Evolutionary conservation across 805 yeast species (phyloP), one percentile per base, ranked within the genome.

Genomic region (Ogataea haglerorum): DNA sequence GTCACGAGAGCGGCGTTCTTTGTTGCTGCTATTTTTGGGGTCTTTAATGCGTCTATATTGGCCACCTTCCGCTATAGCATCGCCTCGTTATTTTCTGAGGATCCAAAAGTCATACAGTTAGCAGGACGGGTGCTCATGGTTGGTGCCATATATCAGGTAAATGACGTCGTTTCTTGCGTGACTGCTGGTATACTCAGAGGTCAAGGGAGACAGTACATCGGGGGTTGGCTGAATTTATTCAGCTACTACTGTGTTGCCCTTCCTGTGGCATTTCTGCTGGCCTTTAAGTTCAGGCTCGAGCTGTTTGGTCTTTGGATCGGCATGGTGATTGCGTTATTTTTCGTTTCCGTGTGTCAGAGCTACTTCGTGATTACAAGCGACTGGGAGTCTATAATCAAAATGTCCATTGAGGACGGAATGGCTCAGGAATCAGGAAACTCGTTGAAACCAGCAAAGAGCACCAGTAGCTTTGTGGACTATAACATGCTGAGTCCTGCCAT

Each of bases 111-210:
- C 2, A 69, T 81, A 21, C 53, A 54, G 3, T 53, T 73, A 9
- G 78, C 83, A 6, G 58, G 69, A 1, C 60, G 61, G 17, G 73
- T 83, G 19, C 64, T 84, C 63, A 79, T 85, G 57, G 64, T 81
- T 32, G 74, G 80, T 34, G 85, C 89, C 1, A 53, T 77, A 23
- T 82, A 81, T 74, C 90, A 84, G 63, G 62, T 85, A 18, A 75
- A 76, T 40, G 93, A 85, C 60, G 80, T 82, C 9, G 63, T 79
- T 53, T 76, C 82, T 47, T 85, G 87, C 12, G 78, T 82, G 35
- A 75, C 85, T 1, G 89, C 87, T 12, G 91, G 91, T 12, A 72
- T 86, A 45, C 65, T 85, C 39, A 72, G 93, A 57, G 91, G 91
- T 5, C 90, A 83, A 63, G 91, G 91, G 12, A 76, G 76, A 59